Evolutionary conservation across 140 eudicot species (phyloP), one percentile per base, ranked within the genome.

Genomic region (Ambrosia hybrid): DNA sequence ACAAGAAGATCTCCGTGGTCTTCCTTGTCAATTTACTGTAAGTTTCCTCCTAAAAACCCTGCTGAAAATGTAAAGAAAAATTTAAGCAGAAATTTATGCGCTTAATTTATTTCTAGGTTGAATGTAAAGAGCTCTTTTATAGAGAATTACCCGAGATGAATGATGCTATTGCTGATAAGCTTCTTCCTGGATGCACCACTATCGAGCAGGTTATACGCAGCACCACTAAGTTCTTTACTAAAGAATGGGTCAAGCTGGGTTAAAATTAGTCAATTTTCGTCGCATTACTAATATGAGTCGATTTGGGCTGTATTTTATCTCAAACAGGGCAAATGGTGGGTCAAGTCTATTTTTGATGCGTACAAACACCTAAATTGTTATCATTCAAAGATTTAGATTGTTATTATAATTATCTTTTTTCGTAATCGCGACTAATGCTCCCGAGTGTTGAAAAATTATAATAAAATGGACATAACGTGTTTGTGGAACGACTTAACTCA

Each of bases 1-100:
- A 73, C 99, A 95, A 81, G 97, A 95, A 77, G 87, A 86, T 79
- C 97, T 95, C 17, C 89, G 96, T 4, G 96, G 96, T 41, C 95
- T 95, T 73, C 82, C 84, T 37, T 96, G 97, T 72, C 95, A 86
- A 49, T 95, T 95, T 66, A 95, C 96, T 0, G 99, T 95, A 78
- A 83, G 97, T 80, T 76, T 38, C 58, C 55, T 12, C 9, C n/a
- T 16, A 7, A 26, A 49, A 11, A 6, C n/a, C 41, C 3, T 38
- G 37, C 10, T 36, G 45, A 16, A 43, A 39, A 57, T 78, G 4
- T 56, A 48, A 3, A 4, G 8, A 11, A 51, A 78, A 3, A 6
- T 45, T 16, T 26, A 33, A 41, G n/a, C 49, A 12, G 12, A 37
- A 37, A 62, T 51, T 38, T 38, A 60, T 74, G 43, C 39, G 34